phyloP scores from a whole-genome alignment of 768 basidiomycete genomes.

The Termitomyces titanicus region DNA sequence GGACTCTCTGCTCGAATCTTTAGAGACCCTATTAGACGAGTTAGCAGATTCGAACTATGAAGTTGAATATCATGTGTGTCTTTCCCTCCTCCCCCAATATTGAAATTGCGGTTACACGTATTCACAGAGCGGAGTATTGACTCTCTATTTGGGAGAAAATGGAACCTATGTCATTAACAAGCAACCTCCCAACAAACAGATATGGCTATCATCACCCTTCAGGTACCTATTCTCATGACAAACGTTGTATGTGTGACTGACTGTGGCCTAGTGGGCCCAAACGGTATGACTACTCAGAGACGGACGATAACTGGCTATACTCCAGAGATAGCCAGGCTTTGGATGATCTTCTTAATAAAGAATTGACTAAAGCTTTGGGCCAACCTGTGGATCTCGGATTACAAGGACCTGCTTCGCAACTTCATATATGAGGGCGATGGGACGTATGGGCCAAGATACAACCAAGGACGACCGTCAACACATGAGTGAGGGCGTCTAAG shows the following conservation, averaged over 20 bases:
- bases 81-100: not conserved
- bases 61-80: constrained; percentile 83
- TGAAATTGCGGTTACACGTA: not conserved
- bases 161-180: constrained; percentile 97
- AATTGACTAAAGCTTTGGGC: constrained; percentile 44
- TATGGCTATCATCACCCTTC: constrained; percentile 89
- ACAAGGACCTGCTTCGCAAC: constrained; percentile 16
- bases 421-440: not conserved
- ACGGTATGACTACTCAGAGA: constrained; percentile 74
- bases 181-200: constrained; percentile 96
- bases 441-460: not conserved
- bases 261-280: constrained; percentile 72
- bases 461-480: not conserved
- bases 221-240: constrained; percentile 48
- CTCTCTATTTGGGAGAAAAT: constrained; percentile 66
- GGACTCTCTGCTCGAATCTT: constrained; percentile 66
- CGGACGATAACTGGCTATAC: constrained; percentile 70
- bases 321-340: constrained; percentile 61
- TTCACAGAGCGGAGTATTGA: constrained; percentile 83
- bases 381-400: constrained; percentile 29
- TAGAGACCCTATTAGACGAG: constrained; percentile 71
- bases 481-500: not conserved
- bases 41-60: constrained; percentile 57
- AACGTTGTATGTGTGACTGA: not conserved
- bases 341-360: constrained; percentile 60